Conservation (phyloP, 495 filamentous ascomycete species). For the Neurospora sp. region DNA sequence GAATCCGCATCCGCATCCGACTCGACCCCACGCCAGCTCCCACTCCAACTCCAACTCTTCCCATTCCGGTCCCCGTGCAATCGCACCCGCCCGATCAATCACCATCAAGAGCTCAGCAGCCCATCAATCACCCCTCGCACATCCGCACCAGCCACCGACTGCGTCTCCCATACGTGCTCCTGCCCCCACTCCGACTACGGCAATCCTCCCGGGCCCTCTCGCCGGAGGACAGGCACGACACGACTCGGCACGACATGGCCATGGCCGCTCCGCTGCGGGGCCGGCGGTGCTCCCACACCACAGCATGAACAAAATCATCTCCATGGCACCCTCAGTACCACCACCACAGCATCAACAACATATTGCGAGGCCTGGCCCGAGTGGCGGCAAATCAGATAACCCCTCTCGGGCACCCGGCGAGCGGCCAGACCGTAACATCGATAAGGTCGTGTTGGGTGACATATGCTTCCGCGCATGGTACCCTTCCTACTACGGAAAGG, state of each 20-base stretch:
- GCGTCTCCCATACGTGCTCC: not conserved
- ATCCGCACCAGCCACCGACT: not conserved
- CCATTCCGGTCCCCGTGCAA: not conserved
- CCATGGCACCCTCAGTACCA: slow-evolving; percentile 12
- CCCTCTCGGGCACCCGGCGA: not conserved
- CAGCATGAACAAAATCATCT: slow-evolving; percentile 13
- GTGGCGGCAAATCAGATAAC: not conserved
- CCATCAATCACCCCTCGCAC: not conserved
- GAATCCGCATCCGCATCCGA: not conserved
- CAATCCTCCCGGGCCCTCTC: not conserved
- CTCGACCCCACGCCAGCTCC: not conserved
- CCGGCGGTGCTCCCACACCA: slow-evolving; percentile 12
- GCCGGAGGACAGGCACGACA: not conserved
- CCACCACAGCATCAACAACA: slow-evolving; percentile 7
- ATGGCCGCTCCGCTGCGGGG: not conserved
- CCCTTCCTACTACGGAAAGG: slow-evolving; percentile 66
- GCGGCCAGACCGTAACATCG: slow-evolving; percentile 50
- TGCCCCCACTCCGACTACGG: not conserved
- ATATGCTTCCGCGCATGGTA: slow-evolving; percentile 70
- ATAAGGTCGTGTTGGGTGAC: slow-evolving; percentile 65
- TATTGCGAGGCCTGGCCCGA: slow-evolving; percentile 11
- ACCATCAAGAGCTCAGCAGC: not conserved
- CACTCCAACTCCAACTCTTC: not conserved
- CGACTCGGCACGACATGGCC: not conserved
- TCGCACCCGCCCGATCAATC: not conserved